Percentiles rank a stretch among this genome's conserved stretches.
These are phyloP conservation scores for Friedmanniomyces endolithicus DNA, from an alignment of 495 filamentous ascomycete genomes.

Conservation along the genomic window DNA sequence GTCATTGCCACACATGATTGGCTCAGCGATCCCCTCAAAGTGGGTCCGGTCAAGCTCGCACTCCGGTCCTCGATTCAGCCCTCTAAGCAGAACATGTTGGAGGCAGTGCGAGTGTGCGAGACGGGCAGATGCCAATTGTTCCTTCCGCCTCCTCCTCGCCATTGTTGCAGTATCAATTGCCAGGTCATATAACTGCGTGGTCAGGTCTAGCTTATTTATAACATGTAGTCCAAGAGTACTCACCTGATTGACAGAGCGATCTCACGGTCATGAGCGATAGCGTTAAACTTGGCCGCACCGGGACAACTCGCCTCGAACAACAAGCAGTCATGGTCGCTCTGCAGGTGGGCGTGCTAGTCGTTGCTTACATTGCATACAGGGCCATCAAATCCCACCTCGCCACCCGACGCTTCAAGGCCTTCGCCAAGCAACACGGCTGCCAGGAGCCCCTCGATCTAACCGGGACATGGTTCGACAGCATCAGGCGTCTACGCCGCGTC, in stretches of 20 bases:
- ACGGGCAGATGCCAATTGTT: too few relatives aligned
- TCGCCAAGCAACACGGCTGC: slow-evolving; percentile 17
- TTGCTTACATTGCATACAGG: not conserved
- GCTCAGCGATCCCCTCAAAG: not conserved
- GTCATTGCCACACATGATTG: not conserved
- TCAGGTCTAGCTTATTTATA: too few relatives aligned
- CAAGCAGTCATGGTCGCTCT: not conserved
- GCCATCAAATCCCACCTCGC: not conserved
- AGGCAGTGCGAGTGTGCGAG: too few relatives aligned
- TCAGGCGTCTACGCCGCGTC: not conserved
- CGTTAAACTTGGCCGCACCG: not conserved
- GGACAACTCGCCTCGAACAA: not conserved
- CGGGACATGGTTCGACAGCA: not conserved
- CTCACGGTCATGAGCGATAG: not conserved
- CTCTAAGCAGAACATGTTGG: too few relatives aligned
- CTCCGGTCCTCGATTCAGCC: too few relatives aligned
- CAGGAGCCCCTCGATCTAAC: slow-evolving; percentile 1
- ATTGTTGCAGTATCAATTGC: too few relatives aligned
- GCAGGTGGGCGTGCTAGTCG: not conserved
- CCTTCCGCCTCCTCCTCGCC: too few relatives aligned
- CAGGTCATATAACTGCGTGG: too few relatives aligned
- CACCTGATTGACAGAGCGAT: not conserved
- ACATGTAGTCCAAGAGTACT: too few relatives aligned
- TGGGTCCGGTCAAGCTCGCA: too few relatives aligned
- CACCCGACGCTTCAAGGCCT: slow-evolving; percentile 5